Evolutionary conservation across 106 monocot species (phyloP).

Genomic region (Cymbidium sinense): DNA sequence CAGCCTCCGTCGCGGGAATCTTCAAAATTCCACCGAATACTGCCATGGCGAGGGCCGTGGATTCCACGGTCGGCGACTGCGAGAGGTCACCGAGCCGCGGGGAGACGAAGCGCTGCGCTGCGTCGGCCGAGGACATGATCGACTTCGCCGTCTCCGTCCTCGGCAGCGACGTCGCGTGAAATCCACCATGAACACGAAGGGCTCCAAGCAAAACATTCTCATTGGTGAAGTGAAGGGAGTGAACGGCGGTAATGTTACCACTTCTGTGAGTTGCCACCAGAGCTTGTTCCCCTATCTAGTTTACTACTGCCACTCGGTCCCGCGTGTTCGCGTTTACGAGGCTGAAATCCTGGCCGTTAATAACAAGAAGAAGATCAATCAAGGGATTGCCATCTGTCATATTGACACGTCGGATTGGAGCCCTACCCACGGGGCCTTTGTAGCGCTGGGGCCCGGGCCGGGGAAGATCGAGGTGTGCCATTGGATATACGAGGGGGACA

Average conservation of each 20-base stretch:
- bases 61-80: constrained; percentile 63
- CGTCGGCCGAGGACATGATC: constrained; percentile 80
- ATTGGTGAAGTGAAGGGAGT: constrained; percentile 59
- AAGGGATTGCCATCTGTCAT: constrained; percentile 31
- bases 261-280: constrained; percentile 93
- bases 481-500: constrained; percentile 50
- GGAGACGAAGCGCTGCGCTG: constrained; percentile 79
- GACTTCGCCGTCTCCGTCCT: constrained; percentile 74
- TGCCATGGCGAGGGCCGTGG: constrained; percentile 54
- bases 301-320: constrained; percentile 95
- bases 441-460: constrained; percentile 21
- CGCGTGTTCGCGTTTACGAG: constrained; percentile 13
- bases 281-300: constrained; percentile 85
- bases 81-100: constrained; percentile 69
- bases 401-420: constrained; percentile 36
- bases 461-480: constrained; percentile 35
- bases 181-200: constrained; percentile 43
- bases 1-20: constrained; percentile 22
- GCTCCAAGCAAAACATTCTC: constrained; percentile 27
- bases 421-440: constrained; percentile 22
- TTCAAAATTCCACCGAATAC: constrained; percentile 44
- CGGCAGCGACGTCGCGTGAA: constrained; percentile 48
- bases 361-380: constrained; percentile 20
- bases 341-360: constrained; percentile 17
- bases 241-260: constrained; percentile 70